Evolutionary conservation across 768 basidiomycete genomes (phyloP), one percentile per base, ranked within the genome.

Genomic region (Phlebiopsis gigantea): DNA sequence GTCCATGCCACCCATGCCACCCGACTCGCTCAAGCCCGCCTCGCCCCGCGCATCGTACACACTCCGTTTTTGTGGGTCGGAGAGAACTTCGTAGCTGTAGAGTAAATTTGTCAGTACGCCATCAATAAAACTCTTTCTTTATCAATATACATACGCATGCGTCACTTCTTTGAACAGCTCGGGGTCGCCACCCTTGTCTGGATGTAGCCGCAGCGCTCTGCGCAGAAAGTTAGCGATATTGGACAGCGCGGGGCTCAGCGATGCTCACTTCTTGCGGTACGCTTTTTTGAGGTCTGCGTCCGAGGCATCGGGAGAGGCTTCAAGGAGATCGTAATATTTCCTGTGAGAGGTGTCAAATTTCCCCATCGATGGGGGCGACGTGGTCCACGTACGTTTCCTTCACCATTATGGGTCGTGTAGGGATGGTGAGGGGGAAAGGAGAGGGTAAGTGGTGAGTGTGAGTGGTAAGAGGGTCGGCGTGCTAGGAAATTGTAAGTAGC

Each of bases 151-250:
- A 60, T 78, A 93, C 88, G 92, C 92, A 76, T 93, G 92, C 9
- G 92, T 95, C 34, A 98, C 89, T 69, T 98, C 93, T 69, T 98
- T 98, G 86, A 98, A 98, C 53, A 90, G 72, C 72, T 98, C 96
- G 24, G 93, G 93, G 65, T 97, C 95, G 56, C 94, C 94, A 46
- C 94, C 93, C 74, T 95, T 95, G 80, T 94, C 92, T 21, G 92
- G 92, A 69, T 94, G 92, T 62, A 93, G 73, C 56, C 88, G 83
- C 50, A 94, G 72, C 9, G 92, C 92, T 71, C 92, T 94, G 57
- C 9, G 21, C 10, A 42, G 19, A 53, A 53, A n/a, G 55, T 15
- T 58, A 49, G 25, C 26, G 55, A 46, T 2, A 53, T 55, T 22
- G 55, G 46, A 12, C 25, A 44, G 21, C 39, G 15, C 56, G 34